Evolutionary conservation across 441 rosid species (phyloP).

Genomic region (Brassica hybrid): DNA sequence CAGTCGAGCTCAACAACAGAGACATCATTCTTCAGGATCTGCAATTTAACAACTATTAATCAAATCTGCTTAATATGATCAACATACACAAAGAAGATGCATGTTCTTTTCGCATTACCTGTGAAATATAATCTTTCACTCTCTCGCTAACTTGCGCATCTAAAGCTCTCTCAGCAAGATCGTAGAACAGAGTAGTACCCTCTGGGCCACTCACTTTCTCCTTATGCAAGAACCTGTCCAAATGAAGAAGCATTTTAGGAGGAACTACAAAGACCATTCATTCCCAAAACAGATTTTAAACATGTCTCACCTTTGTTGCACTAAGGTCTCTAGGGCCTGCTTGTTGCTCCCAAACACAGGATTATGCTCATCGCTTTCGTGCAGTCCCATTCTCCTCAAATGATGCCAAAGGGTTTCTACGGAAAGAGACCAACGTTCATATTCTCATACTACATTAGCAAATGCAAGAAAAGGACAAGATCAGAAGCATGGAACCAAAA

Average conservation of each 20-base stretch:
- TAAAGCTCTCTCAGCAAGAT: constrained; percentile 91
- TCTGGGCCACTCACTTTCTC: constrained; percentile 83
- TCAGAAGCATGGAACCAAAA: constrained; percentile 9
- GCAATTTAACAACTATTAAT: constrained; percentile 6
- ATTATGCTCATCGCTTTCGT: constrained; percentile 66
- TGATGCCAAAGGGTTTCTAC: constrained; percentile 86
- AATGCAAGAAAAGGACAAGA: neutral
- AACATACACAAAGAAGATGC: neutral
- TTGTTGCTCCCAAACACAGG: constrained; percentile 75
- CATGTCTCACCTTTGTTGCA: constrained; percentile 72
- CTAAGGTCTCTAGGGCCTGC: constrained; percentile 76
- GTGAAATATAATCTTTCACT: constrained; percentile 70
- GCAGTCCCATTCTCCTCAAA: constrained; percentile 69
- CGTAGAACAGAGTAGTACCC: constrained; percentile 67
- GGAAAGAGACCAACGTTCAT: neutral
- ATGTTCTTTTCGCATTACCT: constrained; percentile 51
- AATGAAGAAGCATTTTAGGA: constrained; percentile 2
- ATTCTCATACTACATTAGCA: neutral
- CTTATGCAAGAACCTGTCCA: constrained; percentile 78
- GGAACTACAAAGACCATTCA: neutral
- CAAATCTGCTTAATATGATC: neutral
- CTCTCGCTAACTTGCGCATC: constrained; percentile 65
- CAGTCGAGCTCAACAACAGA: constrained; percentile 39
- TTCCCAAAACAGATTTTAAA: neutral
- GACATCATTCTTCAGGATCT: constrained; percentile 39